phyloP scores from a whole-genome alignment of 306 rosid genomes.

The Trifolium pratense region DNA sequence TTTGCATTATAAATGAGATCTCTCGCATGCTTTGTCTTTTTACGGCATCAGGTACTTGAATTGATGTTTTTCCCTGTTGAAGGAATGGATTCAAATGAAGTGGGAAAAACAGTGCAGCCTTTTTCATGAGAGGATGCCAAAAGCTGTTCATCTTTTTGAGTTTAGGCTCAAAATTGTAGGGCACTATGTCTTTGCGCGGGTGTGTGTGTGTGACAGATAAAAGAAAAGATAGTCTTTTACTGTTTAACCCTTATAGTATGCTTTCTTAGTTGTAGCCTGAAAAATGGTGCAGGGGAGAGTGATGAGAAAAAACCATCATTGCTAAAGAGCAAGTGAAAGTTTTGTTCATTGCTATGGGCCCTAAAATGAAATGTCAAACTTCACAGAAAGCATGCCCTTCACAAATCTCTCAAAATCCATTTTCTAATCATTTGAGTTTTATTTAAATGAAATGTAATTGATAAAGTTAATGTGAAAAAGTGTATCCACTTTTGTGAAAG shows the following conservation, averaged over 20 bases:
- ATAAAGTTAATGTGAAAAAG: conserved; percentile 40
- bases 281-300: conserved; percentile 15
- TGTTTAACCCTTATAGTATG: conserved; percentile 48
- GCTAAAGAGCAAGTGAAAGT: conserved; percentile 56
- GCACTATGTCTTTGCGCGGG: conserved; percentile 31
- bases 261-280: conserved; percentile 24
- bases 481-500: conserved; percentile 44
- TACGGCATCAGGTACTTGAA: conserved; percentile 36
- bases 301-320: conserved; percentile 59
- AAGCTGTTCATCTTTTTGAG: conserved; percentile 55
- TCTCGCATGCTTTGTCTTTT: conserved; percentile 24
- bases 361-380: conserved; percentile 52
- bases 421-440: conserved; percentile 60
- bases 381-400: conserved; percentile 48
- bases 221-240: conserved; percentile 25
- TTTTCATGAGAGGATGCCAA: conserved; percentile 52
- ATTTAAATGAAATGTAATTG: conserved; percentile 13
- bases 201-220: too few relatives aligned
- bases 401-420: conserved; percentile 71
- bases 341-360: conserved; percentile 68
- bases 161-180: conserved; percentile 61
- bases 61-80: conserved; percentile 43
- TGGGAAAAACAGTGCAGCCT: conserved; percentile 49
- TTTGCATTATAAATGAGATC: conserved; percentile 12
- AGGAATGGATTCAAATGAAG: conserved; percentile 47